A percentile compares a stretch with the other conserved stretches of the same genome.
Conservation (phyloP, 2,329 filamentous ascomycete species). For the Colletotrichum sublineola region DNA sequence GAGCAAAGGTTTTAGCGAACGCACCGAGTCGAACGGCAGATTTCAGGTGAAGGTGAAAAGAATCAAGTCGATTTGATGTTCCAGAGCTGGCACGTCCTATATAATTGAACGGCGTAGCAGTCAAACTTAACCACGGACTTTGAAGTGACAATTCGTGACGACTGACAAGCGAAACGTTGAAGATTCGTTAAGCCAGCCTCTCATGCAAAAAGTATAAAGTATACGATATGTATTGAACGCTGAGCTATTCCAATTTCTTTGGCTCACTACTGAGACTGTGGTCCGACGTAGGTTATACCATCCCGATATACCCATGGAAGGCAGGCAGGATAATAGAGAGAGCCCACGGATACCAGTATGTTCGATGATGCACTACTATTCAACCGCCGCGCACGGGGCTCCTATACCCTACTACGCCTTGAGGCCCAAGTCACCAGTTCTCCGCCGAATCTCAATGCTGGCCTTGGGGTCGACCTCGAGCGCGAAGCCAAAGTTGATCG, state of each 20-base stretch:
- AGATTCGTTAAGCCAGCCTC: fast-evolving
- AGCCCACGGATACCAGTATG: conserved; percentile 5
- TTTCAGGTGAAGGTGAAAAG: neutral
- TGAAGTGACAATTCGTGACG: too few species aligned
- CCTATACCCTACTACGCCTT: conserved; percentile 23
- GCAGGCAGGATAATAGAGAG: conserved; percentile 3
- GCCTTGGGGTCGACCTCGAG: conserved; percentile 38
- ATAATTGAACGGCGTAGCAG: neutral
- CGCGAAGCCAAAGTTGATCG: conserved; percentile 28
- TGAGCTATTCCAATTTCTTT: conserved; percentile 33
- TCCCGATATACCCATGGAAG: conserved; percentile 6
- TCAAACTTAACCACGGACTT: too few species aligned
- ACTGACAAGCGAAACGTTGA: too few species aligned
- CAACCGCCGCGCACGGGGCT: neutral
- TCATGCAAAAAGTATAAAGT: neutral
- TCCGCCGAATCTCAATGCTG: conserved; percentile 37
- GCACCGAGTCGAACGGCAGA: neutral
- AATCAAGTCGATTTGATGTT: neutral
- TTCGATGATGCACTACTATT: neutral
- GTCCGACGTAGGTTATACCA: conserved; percentile 19
- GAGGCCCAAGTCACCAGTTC: conserved; percentile 28
- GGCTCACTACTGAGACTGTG: conserved; percentile 34
- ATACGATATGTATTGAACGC: conserved; percentile 14
- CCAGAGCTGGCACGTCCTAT: neutral
- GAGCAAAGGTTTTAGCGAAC: neutral